These are phyloP conservation scores for Quercus wislizeni DNA, from an alignment of 306 rosid species.

Conservation along the genomic window DNA sequence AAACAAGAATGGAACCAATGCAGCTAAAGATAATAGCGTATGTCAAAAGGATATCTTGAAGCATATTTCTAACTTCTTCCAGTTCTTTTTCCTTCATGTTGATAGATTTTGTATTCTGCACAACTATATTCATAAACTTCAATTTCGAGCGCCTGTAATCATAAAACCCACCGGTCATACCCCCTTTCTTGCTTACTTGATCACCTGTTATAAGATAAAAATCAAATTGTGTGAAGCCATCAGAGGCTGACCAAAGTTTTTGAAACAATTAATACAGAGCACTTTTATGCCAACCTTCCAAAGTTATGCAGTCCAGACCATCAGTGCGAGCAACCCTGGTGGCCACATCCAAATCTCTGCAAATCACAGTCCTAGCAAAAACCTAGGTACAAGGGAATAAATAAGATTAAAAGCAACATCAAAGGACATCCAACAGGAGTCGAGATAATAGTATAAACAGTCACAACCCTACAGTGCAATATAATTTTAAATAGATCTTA, in stretches of 20 bases:
- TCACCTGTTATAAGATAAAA: constrained; percentile 59
- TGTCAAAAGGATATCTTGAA: constrained; percentile 84
- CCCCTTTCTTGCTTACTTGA: constrained; percentile 99
- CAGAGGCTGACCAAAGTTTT: constrained; percentile 7
- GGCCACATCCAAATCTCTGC: constrained; percentile 93
- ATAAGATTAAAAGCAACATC: constrained; percentile 14
- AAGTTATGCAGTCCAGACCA: constrained; percentile 92
- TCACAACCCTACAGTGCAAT: background rate
- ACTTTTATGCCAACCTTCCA: constrained; percentile 64
- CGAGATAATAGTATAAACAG: background rate
- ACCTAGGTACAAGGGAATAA: constrained; percentile 44
- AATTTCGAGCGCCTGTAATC: constrained; percentile 89
- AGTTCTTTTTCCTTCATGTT: constrained; percentile 57
- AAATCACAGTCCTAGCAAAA: constrained; percentile 91
- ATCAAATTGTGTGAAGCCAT: constrained; percentile 29
- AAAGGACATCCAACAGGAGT: constrained; percentile 18
- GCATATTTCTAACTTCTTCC: constrained; percentile 56
- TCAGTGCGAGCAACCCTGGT: constrained; percentile 83
- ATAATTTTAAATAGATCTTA: background rate
- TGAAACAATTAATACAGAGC: constrained; percentile 16
- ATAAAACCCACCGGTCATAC: constrained; percentile 98
- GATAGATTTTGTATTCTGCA: constrained; percentile 50
- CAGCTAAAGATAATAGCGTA: constrained; percentile 1
- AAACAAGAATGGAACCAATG: background rate
- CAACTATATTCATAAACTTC: constrained; percentile 75